Evolutionary conservation across 345 rosid species (phyloP).

Genomic region (Populus alba): DNA sequence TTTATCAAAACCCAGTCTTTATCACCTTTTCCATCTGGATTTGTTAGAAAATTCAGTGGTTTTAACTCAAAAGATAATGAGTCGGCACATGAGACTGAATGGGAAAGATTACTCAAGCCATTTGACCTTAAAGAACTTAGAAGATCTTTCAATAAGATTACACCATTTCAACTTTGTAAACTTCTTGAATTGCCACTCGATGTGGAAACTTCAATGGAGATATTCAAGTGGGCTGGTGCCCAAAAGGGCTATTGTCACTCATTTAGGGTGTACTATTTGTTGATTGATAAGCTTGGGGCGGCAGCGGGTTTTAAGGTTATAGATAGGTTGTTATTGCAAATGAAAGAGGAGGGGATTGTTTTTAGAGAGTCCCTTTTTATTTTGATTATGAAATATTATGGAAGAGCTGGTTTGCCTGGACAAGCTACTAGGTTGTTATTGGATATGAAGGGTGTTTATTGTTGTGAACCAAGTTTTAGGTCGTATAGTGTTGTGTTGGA

Average conservation of each 20-base stretch:
- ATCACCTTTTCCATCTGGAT: constrained; percentile 22
- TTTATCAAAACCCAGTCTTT: constrained; percentile 4
- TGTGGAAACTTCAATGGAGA: constrained; percentile 53
- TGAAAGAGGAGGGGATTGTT: constrained; percentile 71
- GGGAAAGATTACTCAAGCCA: constrained; percentile 85
- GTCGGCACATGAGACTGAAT: constrained; percentile 48
- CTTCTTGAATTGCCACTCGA: constrained; percentile 69
- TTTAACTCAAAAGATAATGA: constrained; percentile 15
- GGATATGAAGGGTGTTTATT: constrained; percentile 63
- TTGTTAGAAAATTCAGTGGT: constrained; percentile 12
- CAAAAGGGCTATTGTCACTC: constrained; percentile 69
- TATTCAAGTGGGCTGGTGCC: constrained; percentile 62
- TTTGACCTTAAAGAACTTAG: constrained; percentile 66
- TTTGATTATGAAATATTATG: constrained; percentile 69
- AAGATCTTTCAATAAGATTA: constrained; percentile 32
- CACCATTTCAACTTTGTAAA: constrained; percentile 25
- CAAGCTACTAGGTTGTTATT: constrained; percentile 69
- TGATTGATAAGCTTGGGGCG: constrained; percentile 70
- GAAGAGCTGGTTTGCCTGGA: constrained; percentile 66
- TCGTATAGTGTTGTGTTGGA: constrained; percentile 74
- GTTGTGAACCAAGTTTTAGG: constrained; percentile 58
- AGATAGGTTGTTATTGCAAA: constrained; percentile 59
- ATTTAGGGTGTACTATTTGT: constrained; percentile 51
- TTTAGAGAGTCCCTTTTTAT: constrained; percentile 69
- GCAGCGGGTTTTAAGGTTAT: constrained; percentile 56